phyloP scores from a whole-genome alignment of 1,139 yeast species.

The Hyphopichia wangnamkhiaoensis region DNA sequence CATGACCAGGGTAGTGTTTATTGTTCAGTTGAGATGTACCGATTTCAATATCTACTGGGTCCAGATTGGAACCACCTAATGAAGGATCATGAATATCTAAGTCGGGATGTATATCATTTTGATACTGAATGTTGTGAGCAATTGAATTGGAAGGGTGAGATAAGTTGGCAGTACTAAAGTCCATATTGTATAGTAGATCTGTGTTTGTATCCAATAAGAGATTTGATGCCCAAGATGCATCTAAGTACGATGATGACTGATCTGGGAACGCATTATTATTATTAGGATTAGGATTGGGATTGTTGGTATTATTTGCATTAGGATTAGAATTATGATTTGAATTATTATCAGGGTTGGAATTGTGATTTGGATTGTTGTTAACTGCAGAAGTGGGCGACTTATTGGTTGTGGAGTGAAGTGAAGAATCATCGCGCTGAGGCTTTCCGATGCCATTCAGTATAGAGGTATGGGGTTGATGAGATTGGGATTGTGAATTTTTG shows the following conservation, averaged over 20 bases:
- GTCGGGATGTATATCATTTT: constrained; percentile 22
- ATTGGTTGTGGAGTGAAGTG: no score
- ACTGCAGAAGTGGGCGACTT: no score
- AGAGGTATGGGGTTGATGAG: no score
- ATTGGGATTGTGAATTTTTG: no score
- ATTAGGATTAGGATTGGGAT: not conserved
- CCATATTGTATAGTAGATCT: constrained; percentile 23
- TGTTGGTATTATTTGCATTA: not conserved
- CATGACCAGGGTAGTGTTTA: no score
- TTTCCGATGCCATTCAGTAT: no score
- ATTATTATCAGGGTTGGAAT: not conserved
- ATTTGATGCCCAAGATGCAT: constrained; percentile 44
- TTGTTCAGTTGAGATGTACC: no score
- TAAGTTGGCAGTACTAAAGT: constrained; percentile 17
- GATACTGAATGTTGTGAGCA: constrained; percentile 37
- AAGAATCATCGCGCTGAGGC: no score
- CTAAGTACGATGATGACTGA: constrained; percentile 43
- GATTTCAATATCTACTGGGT: no score
- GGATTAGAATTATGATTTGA: not conserved
- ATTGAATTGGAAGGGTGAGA: constrained; percentile 20
- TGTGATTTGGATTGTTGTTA: not conserved
- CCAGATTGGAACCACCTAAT: constrained; percentile 5
- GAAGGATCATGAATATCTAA: not conserved
- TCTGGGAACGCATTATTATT: constrained; percentile 2
- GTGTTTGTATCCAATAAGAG: constrained; percentile 37